Base-by-base conservation (phyloP, 2,329 filamentous ascomycete genomes). In the Penicillium sp. region DNA sequence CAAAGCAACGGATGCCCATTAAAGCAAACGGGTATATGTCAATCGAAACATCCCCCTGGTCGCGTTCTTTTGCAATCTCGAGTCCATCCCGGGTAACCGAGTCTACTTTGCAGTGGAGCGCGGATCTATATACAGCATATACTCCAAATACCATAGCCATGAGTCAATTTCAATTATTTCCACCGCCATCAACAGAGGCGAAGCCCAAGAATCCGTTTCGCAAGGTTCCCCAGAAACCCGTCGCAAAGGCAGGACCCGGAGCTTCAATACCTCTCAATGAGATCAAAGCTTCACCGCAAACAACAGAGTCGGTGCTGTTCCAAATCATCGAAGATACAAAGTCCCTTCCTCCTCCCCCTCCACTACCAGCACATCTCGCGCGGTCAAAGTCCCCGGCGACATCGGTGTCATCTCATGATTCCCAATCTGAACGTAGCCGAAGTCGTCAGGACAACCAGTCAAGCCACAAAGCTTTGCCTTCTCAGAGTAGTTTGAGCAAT, bases 81-180 rank as follows among this genome's bases (percentile, higher is more conserved):
- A 37, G 52, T 45, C 53, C 46, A 37, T 55, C 27, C 29, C 19
- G 41, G 53, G n/a, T 48, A 26, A 41, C 29, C 43, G 48, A 49
- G 26, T 31, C 44, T 55, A 48, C 39, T 35, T 31, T 51, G 7
- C 29, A 16, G 52, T 60, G 24, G 50, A 48, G 26, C 37, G 29
- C 19, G 26, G 45, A 22, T 46, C 33, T 50, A 55, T 56, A 55
- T 52, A 24, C 26, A 45, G 8, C 24, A 35, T 45, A 37, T 43
- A 37, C 22, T 44, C 22, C 33, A 52, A 21, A 43, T n/a, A 39
- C 24, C 33, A 31, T 35, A 58, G 64, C 53, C 11, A 74, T 73
- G 67, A 72, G 62, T 53, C 72, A 75, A 55, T 77, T 77, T 48
- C 75, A 76, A 53, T 66, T 77, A 48, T 77, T 77, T 44, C 75